Base-by-base conservation (phyloP, 305 asterid genomes). In the Ajuga reptans region DNA sequence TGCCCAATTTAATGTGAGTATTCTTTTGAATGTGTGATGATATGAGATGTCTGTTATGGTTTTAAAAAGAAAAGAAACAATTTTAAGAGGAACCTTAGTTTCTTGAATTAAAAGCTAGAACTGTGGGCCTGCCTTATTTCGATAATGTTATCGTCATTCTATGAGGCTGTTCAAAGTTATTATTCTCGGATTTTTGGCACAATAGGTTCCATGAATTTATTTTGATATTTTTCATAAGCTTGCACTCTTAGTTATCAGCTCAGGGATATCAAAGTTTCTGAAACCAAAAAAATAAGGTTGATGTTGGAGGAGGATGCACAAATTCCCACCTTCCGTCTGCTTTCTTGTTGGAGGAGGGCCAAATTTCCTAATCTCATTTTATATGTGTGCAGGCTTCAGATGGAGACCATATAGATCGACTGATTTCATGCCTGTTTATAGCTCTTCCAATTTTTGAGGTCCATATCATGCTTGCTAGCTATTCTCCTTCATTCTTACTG, bases 401-500 rank as follows among this genome's bases (percentile, higher is more conserved):
- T 69, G 95, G 91, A 64, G 98, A 92, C 80, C 98, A 92, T 77
- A 82, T 88, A 66, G 95, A 78, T 80, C 83, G 98, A 68, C 81
- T 92, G 64, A 89, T 89, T 78, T 81, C 96, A 56, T 92, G 98
- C 79, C 81, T 92, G 72, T 92, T 79, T 81, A 86, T 88, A 90
- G 96, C 98, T 66, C 81, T 92, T 79, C 95, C 98, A 47, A 83
- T 88, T 80, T 92, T 92, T 67, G 88, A 88, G 95, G 98, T 92
- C 65, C 61, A 67, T 53, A 69, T 71, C 66, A 57, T 41, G 31
- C 56, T 79, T 64, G 66, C n/a, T 29, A 46, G 10, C 52, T 69
- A 6, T 70, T 60, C 9, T 79, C 67, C 31, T 61, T 64, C 36
- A 53, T 72, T 52, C 58, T 59, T 57, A 46, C 11, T 4, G 31